Evolutionary conservation across 805 yeast genomes (phyloP).

Genomic region (Maudiozyma serrabonitensis): DNA sequence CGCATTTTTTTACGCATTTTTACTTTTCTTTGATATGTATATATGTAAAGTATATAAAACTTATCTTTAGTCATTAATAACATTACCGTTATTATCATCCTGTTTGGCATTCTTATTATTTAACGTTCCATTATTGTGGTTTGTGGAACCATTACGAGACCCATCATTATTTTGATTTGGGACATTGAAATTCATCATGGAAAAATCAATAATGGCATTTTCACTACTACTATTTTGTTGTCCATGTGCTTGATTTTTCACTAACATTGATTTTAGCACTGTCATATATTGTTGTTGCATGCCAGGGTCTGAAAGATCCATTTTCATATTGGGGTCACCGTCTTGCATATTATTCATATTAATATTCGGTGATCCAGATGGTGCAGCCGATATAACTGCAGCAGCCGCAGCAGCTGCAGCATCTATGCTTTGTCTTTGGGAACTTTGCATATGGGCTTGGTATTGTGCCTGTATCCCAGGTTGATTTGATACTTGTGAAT

Average conservation of each 20-base stretch:
- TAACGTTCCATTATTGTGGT: background rate
- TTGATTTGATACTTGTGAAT: background rate
- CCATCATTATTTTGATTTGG: background rate
- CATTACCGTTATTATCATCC: background rate
- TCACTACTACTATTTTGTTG: background rate
- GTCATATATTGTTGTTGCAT: conserved; percentile 7
- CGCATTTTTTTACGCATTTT: too few species aligned
- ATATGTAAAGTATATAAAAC: background rate
- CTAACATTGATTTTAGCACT: conserved; percentile 2
- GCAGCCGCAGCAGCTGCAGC: background rate
- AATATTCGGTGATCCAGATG: background rate
- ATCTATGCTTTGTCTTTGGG: background rate
- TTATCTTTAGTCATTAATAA: background rate
- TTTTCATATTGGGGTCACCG: background rate
- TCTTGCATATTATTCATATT: background rate
- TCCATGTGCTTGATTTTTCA: background rate
- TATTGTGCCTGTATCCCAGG: conserved; percentile 1
- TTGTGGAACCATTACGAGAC: background rate
- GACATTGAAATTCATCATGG: background rate
- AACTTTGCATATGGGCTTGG: background rate
- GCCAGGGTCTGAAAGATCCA: background rate
- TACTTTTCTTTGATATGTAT: background rate
- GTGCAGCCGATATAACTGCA: background rate
- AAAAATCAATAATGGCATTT: background rate
- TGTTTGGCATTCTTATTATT: background rate